Evolutionary conservation across 2,329 filamentous ascomycete species (phyloP), one percentile per base, ranked within the genome.

Genomic region (Alternaria sp.): DNA sequence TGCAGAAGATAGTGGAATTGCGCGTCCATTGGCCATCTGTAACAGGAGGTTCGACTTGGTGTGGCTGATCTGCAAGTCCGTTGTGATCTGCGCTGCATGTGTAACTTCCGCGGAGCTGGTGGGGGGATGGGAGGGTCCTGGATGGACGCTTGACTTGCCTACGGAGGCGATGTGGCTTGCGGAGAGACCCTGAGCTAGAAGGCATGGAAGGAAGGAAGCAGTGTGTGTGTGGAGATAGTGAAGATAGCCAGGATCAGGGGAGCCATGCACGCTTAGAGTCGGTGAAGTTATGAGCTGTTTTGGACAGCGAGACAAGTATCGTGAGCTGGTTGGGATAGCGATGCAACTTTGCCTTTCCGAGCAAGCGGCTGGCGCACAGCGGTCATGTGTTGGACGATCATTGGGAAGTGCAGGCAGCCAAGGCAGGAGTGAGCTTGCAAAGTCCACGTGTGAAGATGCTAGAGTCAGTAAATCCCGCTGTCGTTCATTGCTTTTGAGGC

Each of bases 41-140:
- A 51, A 24, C 20, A 46, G 39, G 30, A 41, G 32, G 30, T 59
- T 38, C 9, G 39, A 30, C 20, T 30, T 56, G 44, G 57, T 43
- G 52, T 46, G 20, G 47, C 48, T 56, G 62, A 64, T 62, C 62
- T 64, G 52, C 62, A 54, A 49, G 55, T 51, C 55, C 52, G 55
- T 57, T 47, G 52, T n/a, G 60, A 63, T 65, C 63, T 65, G 43
- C 62, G 32, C 39, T 54, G 53, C 62, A 65, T 55, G 46, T 49
- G 38, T 47, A 55, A 24, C 20, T 39, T 59, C 61, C 53, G 55
- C 47, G 54, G 52, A 51, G 52, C 41, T 46, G 63, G 57, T 49
- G 57, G 62, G 57, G 57, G 54, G 47, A 64, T 55, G 24, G 48
- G 54, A 53, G 41, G 43, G 57, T 26, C 30, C 38, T 22, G n/a